Conservation (phyloP, 148 eudicot genomes). For the Silene uniflora region DNA sequence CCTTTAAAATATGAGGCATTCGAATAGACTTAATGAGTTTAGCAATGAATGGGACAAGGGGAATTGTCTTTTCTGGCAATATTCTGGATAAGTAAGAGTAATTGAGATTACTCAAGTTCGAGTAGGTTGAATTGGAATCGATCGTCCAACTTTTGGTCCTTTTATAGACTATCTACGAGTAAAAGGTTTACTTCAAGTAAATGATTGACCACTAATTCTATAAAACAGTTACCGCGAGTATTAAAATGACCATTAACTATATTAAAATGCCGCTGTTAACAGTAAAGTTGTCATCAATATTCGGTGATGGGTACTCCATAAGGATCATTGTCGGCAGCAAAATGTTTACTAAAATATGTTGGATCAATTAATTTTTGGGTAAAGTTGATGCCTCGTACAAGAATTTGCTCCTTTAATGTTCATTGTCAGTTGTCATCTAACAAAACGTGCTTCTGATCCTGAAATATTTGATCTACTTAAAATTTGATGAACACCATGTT, state of each 20-base stretch:
- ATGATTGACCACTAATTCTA: neutral
- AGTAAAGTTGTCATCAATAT: neutral
- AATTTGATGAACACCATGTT: neutral
- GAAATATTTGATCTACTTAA: neutral
- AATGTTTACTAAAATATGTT: neutral
- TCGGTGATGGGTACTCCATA: neutral
- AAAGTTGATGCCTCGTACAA: neutral
- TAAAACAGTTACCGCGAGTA: too few species aligned
- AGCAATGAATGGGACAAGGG: neutral
- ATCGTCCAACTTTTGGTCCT: neutral
- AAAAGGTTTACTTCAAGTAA: neutral
- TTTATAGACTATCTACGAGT: neutral
- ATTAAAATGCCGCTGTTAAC: neutral
- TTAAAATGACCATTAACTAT: too few species aligned
- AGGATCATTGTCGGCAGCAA: neutral
- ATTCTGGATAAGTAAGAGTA: neutral
- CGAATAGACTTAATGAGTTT: neutral
- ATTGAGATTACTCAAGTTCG: neutral
- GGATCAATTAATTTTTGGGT: neutral
- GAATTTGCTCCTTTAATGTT: neutral
- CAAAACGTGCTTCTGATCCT: neutral
- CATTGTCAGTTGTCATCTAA: neutral
- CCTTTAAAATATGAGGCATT: neutral
- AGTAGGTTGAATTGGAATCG: neutral
- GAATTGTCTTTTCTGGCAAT: neutral